These are phyloP conservation scores for Mentha longifolia DNA, from an alignment of 257 asterid species.

Conservation along the genomic window DNA sequence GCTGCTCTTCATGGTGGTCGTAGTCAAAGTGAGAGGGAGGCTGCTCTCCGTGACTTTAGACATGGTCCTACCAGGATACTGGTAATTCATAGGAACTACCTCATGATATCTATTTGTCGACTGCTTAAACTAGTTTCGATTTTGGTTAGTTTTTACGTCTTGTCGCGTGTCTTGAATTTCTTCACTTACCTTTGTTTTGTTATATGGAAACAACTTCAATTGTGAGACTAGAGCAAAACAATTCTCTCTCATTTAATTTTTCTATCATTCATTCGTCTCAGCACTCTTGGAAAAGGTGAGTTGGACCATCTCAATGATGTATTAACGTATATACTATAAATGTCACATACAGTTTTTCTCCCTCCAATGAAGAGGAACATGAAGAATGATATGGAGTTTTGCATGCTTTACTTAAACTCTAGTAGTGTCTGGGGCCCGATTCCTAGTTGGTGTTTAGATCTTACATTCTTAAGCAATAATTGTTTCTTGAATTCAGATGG, in stretches of 20 bases:
- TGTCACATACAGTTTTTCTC: no score
- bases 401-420: neutral
- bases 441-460: conserved; percentile 5
- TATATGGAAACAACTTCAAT: conserved; percentile 12
- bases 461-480: neutral
- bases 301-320: conserved; percentile 18
- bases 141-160: conserved; percentile 30
- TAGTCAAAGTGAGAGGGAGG: conserved; percentile 85
- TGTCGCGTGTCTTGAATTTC: conserved; percentile 20
- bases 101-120: conserved; percentile 13
- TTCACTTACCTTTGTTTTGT: conserved; percentile 13
- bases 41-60: conserved; percentile 81
- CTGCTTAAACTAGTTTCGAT: conserved; percentile 8
- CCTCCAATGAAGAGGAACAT: neutral
- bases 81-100: conserved; percentile 46
- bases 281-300: neutral
- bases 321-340: neutral
- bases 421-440: conserved; percentile 25
- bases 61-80: conserved; percentile 73
- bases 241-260: neutral
- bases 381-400: neutral
- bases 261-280: neutral
- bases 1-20: conserved; percentile 95
- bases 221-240: conserved; percentile 12
- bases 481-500: conserved; percentile 20